Evolutionary conservation across 2,329 filamentous ascomycete genomes (phyloP).

Genomic region (Amphichorda felina): DNA sequence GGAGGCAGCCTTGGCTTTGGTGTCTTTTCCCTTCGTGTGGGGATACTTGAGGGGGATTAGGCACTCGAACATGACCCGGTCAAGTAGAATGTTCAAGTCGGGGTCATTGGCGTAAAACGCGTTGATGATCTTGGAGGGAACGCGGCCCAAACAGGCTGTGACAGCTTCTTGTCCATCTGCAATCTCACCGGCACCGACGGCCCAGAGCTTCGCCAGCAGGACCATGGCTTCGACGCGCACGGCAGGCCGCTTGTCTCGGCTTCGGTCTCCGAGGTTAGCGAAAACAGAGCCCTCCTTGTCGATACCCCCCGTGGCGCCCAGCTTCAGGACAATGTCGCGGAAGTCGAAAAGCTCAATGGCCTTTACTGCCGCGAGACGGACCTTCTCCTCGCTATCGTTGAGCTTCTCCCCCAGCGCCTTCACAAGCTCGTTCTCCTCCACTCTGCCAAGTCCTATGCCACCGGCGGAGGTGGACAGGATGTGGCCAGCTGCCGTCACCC

Average conservation of each 20-base stretch:
- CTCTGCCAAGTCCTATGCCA: slow-evolving; percentile 72
- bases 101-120: slow-evolving; percentile 82
- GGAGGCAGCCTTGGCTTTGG: slow-evolving; percentile 48
- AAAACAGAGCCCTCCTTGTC: slow-evolving; percentile 68
- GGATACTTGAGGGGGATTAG: slow-evolving; percentile 87
- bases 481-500: slow-evolving; percentile 73
- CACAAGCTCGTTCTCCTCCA: slow-evolving; percentile 69
- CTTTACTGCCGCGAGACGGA: slow-evolving; percentile 79
- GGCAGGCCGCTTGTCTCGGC: slow-evolving; percentile 70
- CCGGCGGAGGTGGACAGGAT: slow-evolving; percentile 88
- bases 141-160: slow-evolving; percentile 61
- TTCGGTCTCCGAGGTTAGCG: slow-evolving; percentile 71
- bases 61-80: slow-evolving; percentile 75
- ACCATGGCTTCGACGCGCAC: slow-evolving; percentile 83
- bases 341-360: slow-evolving; percentile 74
- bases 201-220: slow-evolving; percentile 78
- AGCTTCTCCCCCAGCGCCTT: slow-evolving; percentile 68
- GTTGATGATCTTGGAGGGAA: slow-evolving; percentile 77
- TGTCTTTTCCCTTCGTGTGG: slow-evolving; percentile 43
- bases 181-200: slow-evolving; percentile 81
- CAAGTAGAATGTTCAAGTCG: slow-evolving; percentile 75
- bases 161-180: slow-evolving; percentile 71
- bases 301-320: slow-evolving; percentile 66
- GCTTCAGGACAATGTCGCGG: slow-evolving; percentile 67
- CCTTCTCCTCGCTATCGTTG: slow-evolving; percentile 80